A percentile compares a stretch with the other conserved stretches of the same genome.
These are phyloP conservation scores for Astrocystis sublimbata DNA, from an alignment of 495 filamentous ascomycete species.

Conservation along the genomic window DNA sequence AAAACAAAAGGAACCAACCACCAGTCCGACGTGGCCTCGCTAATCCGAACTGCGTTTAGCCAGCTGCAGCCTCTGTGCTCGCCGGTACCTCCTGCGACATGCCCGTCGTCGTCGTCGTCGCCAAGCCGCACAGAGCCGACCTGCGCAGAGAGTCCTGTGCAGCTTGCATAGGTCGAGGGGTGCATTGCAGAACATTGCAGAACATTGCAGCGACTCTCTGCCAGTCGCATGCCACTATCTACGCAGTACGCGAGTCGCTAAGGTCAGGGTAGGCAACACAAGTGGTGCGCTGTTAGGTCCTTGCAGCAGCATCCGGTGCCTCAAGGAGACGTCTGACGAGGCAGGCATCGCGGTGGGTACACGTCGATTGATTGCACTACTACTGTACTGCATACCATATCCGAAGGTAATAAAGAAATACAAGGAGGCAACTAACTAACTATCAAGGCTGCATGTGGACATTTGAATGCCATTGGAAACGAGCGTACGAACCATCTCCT, in stretches of 20 bases:
- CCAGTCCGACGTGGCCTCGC: background rate
- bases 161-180: conserved; percentile 13
- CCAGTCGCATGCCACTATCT: background rate
- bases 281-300: conserved; percentile 10
- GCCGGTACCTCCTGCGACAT: too few relatives aligned
- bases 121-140: conserved; percentile 15
- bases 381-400: too few relatives aligned
- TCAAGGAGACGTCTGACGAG: background rate
- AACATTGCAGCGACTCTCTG: conserved; percentile 8
- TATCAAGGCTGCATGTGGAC: too few relatives aligned
- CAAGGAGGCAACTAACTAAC: too few relatives aligned
- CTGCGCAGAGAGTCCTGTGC: conserved; percentile 12
- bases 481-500: too few relatives aligned
- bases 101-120: too few relatives aligned
- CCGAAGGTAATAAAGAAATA: too few relatives aligned
- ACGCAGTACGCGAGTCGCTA: background rate
- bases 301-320: conserved; percentile 13
- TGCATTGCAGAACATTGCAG: too few relatives aligned
- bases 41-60: background rate
- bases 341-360: background rate
- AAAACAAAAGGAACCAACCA: background rate
- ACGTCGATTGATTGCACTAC: background rate
- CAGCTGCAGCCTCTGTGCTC: background rate
- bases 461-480: too few relatives aligned
- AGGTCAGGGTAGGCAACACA: too few relatives aligned